A percentile compares a stretch with the other conserved stretches of the same genome.
phyloP scores from a whole-genome alignment of 257 asterid genomes.

The Nemophila menziesii region DNA sequence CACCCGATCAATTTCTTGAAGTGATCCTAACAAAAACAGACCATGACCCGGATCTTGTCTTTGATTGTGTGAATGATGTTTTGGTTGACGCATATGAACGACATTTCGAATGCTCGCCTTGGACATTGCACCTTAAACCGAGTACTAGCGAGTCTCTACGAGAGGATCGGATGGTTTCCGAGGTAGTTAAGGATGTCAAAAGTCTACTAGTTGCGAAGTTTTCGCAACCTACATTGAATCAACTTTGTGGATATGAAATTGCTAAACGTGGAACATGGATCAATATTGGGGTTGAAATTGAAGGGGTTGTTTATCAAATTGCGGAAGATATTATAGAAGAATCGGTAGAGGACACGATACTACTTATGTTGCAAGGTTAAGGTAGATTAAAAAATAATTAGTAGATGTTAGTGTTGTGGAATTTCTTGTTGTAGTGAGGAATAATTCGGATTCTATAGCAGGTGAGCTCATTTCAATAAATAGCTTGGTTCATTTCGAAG shows the following conservation, averaged over 20 bases:
- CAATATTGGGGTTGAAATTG: conserved; percentile 32
- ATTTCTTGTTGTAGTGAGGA: too few relatives aligned
- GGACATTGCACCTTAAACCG: conserved; percentile 31
- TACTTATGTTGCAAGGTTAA: too few relatives aligned
- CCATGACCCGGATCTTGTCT: conserved; percentile 48
- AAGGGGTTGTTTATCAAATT: conserved; percentile 30
- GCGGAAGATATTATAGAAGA: too few relatives aligned
- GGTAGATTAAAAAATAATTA: too few relatives aligned
- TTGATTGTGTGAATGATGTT: conserved; percentile 54
- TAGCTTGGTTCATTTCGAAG: too few relatives aligned
- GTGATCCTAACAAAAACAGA: conserved; percentile 20
- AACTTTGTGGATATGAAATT: conserved; percentile 33
- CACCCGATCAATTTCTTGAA: conserved; percentile 26
- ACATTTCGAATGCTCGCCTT: conserved; percentile 26
- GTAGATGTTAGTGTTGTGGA: too few relatives aligned
- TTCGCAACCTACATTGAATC: conserved; percentile 32
- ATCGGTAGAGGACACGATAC: too few relatives aligned
- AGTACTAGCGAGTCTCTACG: conserved; percentile 17
- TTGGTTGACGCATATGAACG: conserved; percentile 25
- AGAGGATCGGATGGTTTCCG: conserved; percentile 35
- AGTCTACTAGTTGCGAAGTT: conserved; percentile 28
- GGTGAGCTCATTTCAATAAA: too few relatives aligned
- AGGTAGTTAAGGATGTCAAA: conserved; percentile 43
- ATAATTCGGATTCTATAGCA: too few relatives aligned
- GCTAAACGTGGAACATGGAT: conserved; percentile 43